phyloP scores from a whole-genome alignment of 1,284 basidiomycete genomes.

The Marasmius fiardii region DNA sequence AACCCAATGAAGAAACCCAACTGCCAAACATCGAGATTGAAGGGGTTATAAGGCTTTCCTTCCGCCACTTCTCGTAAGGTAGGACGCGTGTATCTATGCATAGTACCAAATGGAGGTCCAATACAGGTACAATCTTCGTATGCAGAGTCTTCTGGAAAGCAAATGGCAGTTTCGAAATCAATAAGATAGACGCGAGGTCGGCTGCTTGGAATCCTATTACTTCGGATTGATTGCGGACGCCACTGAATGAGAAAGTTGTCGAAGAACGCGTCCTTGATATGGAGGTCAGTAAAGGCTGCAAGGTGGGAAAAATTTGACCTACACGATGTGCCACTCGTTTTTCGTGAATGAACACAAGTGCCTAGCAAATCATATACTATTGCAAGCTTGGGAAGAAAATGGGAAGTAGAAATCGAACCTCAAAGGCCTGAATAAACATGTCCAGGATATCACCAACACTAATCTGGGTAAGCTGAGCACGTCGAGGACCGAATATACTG shows the following conservation, averaged over 20 bases:
- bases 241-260: conserved; percentile 26
- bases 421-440: conserved; percentile 27
- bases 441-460: too few species aligned
- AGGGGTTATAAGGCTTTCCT: conserved; percentile 22
- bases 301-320: neutral
- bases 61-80: conserved; percentile 17
- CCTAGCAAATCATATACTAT: too few species aligned
- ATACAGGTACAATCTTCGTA: conserved; percentile 10
- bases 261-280: conserved; percentile 21
- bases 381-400: neutral
- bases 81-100: conserved; percentile 16
- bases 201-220: conserved; percentile 13
- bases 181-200: conserved; percentile 25
- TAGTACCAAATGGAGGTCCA: conserved; percentile 16
- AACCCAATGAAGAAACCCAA: conserved; percentile 7
- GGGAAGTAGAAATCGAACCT: conserved; percentile 18
- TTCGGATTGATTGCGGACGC: conserved; percentile 23
- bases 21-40: conserved; percentile 29
- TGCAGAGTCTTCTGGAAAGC: conserved; percentile 18
- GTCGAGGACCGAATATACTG: too few species aligned
- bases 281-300: neutral
- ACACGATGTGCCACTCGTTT: too few species aligned
- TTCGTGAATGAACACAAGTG: too few species aligned
- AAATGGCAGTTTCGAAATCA: conserved; percentile 25
- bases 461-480: too few species aligned